A percentile compares a stretch with the other conserved stretches of the same genome.
phyloP scores from a whole-genome alignment of 1,284 basidiomycete species.

The Ganoderma sinense region DNA sequence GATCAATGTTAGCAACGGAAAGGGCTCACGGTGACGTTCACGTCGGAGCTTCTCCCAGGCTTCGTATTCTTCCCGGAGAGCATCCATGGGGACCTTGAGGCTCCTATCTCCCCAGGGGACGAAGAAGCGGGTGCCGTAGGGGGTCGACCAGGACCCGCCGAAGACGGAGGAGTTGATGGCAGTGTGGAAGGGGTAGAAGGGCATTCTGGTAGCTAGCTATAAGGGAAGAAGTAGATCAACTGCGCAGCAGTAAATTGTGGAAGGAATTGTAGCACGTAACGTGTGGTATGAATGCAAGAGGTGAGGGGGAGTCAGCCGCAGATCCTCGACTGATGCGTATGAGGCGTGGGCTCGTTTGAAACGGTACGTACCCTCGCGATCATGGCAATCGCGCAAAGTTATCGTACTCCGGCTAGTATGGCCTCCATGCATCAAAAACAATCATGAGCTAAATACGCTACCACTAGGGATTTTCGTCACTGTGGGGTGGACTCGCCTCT shows the following conservation, averaged over 20 bases:
- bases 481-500: too few species aligned
- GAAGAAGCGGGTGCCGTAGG: slow-evolving; percentile 10
- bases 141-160: slow-evolving; percentile 9
- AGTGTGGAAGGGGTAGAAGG: background rate
- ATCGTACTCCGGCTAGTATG: too few species aligned
- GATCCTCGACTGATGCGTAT: background rate
- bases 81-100: slow-evolving; percentile 7
- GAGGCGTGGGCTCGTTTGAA: background rate
- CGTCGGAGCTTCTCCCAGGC: slow-evolving; percentile 1
- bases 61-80: background rate
- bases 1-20: too few species aligned
- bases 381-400: background rate
- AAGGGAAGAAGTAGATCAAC: background rate
- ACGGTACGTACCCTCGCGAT: background rate
- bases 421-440: too few species aligned
- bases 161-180: background rate
- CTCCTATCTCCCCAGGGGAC: background rate
- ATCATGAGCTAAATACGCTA: too few species aligned
- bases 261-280: background rate
- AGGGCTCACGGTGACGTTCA: background rate
- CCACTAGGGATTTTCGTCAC: too few species aligned
- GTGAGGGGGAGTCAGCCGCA: background rate
- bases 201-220: background rate
- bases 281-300: background rate
- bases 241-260: background rate